Percentiles rank a stretch among this genome's conserved stretches.
Conservation (phyloP, 2,329 filamentous ascomycete genomes). For the Ascochyta viciae-villosae region DNA sequence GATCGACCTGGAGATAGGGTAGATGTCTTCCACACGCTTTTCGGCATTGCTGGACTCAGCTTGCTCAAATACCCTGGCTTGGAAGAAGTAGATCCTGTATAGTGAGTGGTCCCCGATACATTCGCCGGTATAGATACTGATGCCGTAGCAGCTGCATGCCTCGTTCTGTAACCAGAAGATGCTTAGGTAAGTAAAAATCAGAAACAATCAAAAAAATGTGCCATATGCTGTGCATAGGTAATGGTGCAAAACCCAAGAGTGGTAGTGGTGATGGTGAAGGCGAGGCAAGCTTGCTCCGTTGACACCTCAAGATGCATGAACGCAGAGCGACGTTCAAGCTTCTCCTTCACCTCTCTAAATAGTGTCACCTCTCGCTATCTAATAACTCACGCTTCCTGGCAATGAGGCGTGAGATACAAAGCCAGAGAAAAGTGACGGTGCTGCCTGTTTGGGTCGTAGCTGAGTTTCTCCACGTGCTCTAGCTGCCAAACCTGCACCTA, state of each 20-base stretch:
- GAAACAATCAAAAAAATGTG: background rate
- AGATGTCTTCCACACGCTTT: conserved; percentile 94
- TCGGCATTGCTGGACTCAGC: conserved; percentile 87
- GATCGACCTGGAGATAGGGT: conserved; percentile 94
- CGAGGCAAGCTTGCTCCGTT: background rate
- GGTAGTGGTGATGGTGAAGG: background rate
- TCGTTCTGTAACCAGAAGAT: conserved; percentile 45
- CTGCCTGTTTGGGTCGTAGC: conserved; percentile 36
- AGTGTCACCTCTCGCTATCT: conserved; percentile 67
- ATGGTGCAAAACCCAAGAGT: background rate
- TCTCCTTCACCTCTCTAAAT: background rate
- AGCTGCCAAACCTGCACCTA: conserved; percentile 37
- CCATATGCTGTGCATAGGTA: background rate
- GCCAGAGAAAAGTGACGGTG: conserved; percentile 66
- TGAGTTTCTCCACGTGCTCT: conserved; percentile 41
- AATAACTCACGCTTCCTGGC: conserved; percentile 66
- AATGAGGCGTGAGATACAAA: conserved; percentile 73
- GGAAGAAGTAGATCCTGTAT: conserved; percentile 83
- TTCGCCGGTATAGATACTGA: conserved; percentile 12
- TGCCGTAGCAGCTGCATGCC: conserved; percentile 48
- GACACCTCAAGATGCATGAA: background rate
- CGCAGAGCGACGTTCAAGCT: background rate
- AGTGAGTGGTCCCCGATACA: conserved; percentile 61
- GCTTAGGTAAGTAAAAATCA: conserved; percentile 35
- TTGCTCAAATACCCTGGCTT: conserved; percentile 79